Evolutionary conservation across 768 basidiomycete genomes (phyloP), one percentile per base, ranked within the genome.

Genomic region (Hygrophorus pudorinus): DNA sequence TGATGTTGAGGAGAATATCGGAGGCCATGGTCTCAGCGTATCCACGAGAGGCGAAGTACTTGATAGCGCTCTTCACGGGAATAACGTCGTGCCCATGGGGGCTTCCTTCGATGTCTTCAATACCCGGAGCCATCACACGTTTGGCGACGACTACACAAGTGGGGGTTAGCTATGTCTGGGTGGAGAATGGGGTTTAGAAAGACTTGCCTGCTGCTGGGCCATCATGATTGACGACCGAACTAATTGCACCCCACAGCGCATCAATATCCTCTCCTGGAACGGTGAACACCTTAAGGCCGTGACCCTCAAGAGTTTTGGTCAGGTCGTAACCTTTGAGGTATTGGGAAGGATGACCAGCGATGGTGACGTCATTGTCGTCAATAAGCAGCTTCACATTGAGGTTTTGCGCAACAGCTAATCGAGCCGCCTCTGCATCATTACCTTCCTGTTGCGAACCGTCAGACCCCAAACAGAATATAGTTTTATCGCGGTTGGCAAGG

Each of bases 371-470:
- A 63, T 92, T 91, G 63, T 90, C 86, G 53, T 92, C 89, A 50
- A 92, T 81, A 59, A 91, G 62, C 45, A 91, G 67, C 63, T 92
- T 92, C 61, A 92, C 75, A 58, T 90, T 88, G 53, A 92, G 68
- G 34, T 68, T 62, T 57, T 90, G 80, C 2, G 89, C 88, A 33
- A 89, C 89, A 13, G 89, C 88, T 27, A 92, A 71, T 13, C 88
- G 73, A 11, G 89, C 89, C 12, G 89, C 89, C 58, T 92, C 89
- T 1, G 89, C 88, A 53, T 91, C 87, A 57, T 91, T 84, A 12
- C 89, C 89, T 59, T 91, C 89, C 59, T 92, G 89, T 58, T 91
- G 87, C 3, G 87, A 89, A 7, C 89, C 89, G 57, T 91, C 89
- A 0, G 89, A 91, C 2, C 89, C 89, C 16, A 92, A 72, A 57